phyloP scores from a whole-genome alignment of 2,329 filamentous ascomycete species.

The Scolecobasidium constrictum region DNA sequence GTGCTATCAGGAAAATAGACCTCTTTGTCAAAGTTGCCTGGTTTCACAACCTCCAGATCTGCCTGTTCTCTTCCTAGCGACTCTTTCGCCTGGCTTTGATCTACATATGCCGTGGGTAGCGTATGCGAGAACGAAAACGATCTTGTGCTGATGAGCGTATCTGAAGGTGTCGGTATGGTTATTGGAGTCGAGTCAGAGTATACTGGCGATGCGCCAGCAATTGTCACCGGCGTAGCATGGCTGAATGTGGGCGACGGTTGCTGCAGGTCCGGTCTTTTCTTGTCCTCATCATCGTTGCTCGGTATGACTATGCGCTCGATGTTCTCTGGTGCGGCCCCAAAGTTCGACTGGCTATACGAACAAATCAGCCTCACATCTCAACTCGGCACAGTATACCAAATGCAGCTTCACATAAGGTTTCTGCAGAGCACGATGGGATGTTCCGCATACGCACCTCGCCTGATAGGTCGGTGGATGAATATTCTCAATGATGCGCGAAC shows the following conservation, averaged over 20 bases:
- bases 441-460: not conserved
- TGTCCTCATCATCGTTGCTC: not conserved
- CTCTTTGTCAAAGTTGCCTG: constrained; percentile 4
- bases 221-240: not conserved
- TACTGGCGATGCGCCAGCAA: not conserved
- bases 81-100: not conserved
- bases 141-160: not conserved
- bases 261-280: not conserved
- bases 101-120: not conserved
- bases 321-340: not conserved
- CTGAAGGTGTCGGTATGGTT: not conserved
- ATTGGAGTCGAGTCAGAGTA: not conserved
- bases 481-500: not conserved
- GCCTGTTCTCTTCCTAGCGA: not conserved
- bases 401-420: not conserved
- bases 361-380: not conserved
- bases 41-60: not conserved
- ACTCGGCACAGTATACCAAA: not conserved
- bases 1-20: not conserved
- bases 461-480: constrained; percentile 3
- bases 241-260: not conserved
- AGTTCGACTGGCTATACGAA: not conserved
- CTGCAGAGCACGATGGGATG: not conserved
- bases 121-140: constrained; percentile 1
- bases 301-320: not conserved